phyloP scores from a whole-genome alignment of 331 rosid genomes.

The Ulmus americana region DNA sequence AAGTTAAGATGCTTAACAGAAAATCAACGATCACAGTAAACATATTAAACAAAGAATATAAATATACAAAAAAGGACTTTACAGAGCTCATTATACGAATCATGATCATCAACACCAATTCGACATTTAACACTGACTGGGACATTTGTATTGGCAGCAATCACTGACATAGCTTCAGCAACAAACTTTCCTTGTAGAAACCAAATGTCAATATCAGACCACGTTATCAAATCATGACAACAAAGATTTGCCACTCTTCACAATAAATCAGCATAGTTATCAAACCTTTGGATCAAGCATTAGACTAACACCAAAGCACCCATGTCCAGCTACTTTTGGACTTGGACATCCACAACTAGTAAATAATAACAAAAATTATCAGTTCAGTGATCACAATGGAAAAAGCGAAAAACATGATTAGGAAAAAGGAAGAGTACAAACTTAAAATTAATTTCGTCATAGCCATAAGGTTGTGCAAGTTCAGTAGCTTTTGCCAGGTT shows the following conservation, averaged over 20 bases:
- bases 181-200: conserved; percentile 78
- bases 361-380: neutral
- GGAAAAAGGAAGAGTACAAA: conserved; percentile 29
- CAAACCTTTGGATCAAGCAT: conserved; percentile 97
- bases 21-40: conserved; percentile 5
- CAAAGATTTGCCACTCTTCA: neutral
- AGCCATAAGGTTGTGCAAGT: conserved; percentile 66
- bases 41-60: too few species aligned
- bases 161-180: conserved; percentile 77
- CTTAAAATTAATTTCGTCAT: conserved; percentile 88
- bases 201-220: conserved; percentile 40
- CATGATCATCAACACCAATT: conserved; percentile 81
- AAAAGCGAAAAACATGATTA: neutral
- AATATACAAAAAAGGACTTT: conserved; percentile 26
- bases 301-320: conserved; percentile 77
- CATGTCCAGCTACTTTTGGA: conserved; percentile 86
- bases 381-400: conserved; percentile 13
- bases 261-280: conserved; percentile 16
- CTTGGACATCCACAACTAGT: conserved; percentile 89
- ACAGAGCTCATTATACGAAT: conserved; percentile 89
- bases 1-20: conserved; percentile 14
- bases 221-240: conserved; percentile 7
- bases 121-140: conserved; percentile 84
- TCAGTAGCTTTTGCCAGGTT: conserved; percentile 76
- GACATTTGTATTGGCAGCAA: conserved; percentile 67